Evolutionary conservation across 495 filamentous ascomycete species (phyloP).

Genomic region (Xylaria bambusicola): DNA sequence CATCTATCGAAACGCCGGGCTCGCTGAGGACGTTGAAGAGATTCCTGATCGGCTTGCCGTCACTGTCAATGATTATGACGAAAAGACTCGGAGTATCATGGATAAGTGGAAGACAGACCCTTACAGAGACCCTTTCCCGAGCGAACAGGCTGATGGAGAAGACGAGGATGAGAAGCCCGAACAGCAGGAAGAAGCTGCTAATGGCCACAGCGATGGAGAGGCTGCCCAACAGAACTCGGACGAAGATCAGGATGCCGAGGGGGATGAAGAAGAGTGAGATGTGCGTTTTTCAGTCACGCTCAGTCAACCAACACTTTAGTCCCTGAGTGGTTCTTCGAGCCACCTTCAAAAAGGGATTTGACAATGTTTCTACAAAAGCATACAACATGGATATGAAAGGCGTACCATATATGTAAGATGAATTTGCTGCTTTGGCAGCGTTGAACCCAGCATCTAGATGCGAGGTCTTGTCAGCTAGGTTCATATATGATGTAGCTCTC

Average conservation of each 20-base stretch:
- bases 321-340: too few species aligned
- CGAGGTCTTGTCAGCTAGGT: too few species aligned
- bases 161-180: conserved; percentile 14
- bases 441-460: too few species aligned
- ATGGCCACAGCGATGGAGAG: conserved; percentile 28
- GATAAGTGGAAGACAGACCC: conserved; percentile 43
- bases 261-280: conserved; percentile 25
- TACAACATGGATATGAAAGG: too few species aligned
- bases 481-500: too few species aligned
- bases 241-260: conserved; percentile 39
- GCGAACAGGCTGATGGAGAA: conserved; percentile 31
- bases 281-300: neutral
- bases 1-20: conserved; percentile 49
- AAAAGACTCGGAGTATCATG: conserved; percentile 42
- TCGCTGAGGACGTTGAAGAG: conserved; percentile 41
- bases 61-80: conserved; percentile 43
- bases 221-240: conserved; percentile 38
- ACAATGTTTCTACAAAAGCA: neutral
- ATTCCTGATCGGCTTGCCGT: conserved; percentile 49
- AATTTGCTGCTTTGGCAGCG: too few species aligned
- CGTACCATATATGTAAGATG: too few species aligned
- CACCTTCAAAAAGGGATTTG: neutral
- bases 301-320: neutral
- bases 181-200: conserved; percentile 11
- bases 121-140: conserved; percentile 23